These are phyloP conservation scores for Petunia secreta DNA, from an alignment of 257 asterid species.

Conservation along the genomic window DNA sequence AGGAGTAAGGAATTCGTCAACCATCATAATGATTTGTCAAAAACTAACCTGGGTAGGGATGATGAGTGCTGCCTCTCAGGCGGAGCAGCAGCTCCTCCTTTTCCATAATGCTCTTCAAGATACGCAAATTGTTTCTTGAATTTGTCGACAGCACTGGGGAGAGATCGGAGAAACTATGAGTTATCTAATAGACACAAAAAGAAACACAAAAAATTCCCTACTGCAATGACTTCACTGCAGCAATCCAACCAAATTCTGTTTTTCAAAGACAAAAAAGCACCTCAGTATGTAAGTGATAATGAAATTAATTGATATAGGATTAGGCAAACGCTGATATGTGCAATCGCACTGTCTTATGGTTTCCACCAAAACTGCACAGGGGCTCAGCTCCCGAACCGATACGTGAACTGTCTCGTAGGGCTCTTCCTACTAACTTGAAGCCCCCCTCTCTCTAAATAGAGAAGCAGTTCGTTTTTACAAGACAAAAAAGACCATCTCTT, in stretches of 20 bases:
- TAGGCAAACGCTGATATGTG: background rate
- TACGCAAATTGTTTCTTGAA: constrained; percentile 94
- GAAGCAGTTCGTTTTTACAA: too few species aligned
- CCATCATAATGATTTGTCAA: background rate
- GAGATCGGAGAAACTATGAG: constrained; percentile 15
- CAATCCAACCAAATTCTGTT: background rate
- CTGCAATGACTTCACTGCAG: background rate
- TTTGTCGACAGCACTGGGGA: constrained; percentile 89
- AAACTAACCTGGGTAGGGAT: constrained; percentile 77
- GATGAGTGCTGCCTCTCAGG: constrained; percentile 98
- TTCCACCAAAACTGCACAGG: background rate
- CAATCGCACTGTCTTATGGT: background rate
- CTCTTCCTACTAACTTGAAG: too few species aligned
- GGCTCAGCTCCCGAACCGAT: too few species aligned
- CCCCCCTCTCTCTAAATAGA: too few species aligned
- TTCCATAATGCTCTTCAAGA: constrained; percentile 90
- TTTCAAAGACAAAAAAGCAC: background rate
- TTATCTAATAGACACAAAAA: background rate
- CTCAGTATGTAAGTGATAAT: background rate
- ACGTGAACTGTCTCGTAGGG: too few species aligned
- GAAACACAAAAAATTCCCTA: too few species aligned
- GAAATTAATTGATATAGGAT: constrained; percentile 9
- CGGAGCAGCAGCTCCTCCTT: constrained; percentile 69
- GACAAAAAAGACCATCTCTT: too few species aligned
- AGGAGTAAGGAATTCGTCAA: background rate